These are phyloP conservation scores for Nemophila menziesii DNA, from an alignment of 257 asterid genomes.

Conservation along the genomic window DNA sequence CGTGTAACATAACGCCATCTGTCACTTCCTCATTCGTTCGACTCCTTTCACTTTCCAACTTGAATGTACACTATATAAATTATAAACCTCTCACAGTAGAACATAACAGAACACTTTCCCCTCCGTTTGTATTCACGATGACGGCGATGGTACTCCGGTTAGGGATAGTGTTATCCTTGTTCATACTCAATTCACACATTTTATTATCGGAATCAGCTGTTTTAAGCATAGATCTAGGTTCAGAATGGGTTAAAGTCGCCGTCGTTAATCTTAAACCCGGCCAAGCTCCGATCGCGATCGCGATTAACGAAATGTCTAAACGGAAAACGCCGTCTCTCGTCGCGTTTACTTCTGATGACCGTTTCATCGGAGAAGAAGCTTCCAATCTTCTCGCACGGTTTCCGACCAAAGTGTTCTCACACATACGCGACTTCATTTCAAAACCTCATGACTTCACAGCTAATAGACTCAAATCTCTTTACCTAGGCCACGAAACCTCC, in stretches of 20 bases:
- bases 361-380: conserved; percentile 90
- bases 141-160: conserved; percentile 30
- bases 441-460: conserved; percentile 39
- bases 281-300: conserved; percentile 82
- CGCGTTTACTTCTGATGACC: conserved; percentile 57
- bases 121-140: conserved; percentile 19
- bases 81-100: conserved; percentile 13
- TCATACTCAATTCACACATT: conserved; percentile 19
- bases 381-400: conserved; percentile 71
- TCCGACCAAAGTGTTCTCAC: conserved; percentile 69
- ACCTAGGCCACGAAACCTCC: conserved; percentile 35
- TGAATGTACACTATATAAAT: conserved; percentile 15
- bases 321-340: conserved; percentile 82
- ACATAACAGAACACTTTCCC: background rate
- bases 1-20: conserved; percentile 27
- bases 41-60: conserved; percentile 20
- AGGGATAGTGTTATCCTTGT: conserved; percentile 29
- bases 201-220: conserved; percentile 67
- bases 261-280: conserved; percentile 92
- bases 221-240: conserved; percentile 95
- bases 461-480: conserved; percentile 25
- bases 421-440: conserved; percentile 49
- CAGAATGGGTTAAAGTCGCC: conserved; percentile 91
- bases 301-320: conserved; percentile 96
- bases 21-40: conserved; percentile 26